A percentile compares a stretch with the other conserved stretches of the same genome.
These are phyloP conservation scores for Rhododendron molle DNA, from an alignment of 148 eudicot species.

Conservation along the genomic window DNA sequence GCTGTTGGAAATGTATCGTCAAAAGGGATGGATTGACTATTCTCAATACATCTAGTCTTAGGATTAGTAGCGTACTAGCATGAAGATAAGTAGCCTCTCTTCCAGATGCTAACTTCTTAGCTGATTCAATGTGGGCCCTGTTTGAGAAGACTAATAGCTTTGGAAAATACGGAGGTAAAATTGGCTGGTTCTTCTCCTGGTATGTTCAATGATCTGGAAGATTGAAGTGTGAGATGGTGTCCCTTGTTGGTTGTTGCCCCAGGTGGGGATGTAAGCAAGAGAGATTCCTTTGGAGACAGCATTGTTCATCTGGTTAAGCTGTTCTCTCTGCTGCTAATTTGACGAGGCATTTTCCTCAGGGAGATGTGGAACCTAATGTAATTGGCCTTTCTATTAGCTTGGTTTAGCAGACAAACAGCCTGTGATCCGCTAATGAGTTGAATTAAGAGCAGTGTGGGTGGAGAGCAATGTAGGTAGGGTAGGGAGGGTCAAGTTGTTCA, in stretches of 20 bases:
- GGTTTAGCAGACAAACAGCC: not conserved
- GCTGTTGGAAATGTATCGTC: not conserved
- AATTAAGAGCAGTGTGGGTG: not conserved
- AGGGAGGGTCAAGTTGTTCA: not conserved
- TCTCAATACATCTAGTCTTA: not conserved
- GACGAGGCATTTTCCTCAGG: not conserved
- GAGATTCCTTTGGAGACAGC: not conserved
- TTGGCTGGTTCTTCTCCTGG: not conserved
- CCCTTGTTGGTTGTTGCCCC: not conserved
- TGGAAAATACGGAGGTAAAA: not conserved
- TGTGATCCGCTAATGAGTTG: not conserved
- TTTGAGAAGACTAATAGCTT: not conserved
- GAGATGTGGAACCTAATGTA: not conserved
- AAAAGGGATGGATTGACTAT: not conserved
- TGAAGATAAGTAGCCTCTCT: not conserved
- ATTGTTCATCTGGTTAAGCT: not conserved
- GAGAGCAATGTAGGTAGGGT: not conserved
- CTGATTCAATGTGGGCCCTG: not conserved
- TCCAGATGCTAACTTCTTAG: not conserved
- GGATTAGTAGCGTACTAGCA: not conserved
- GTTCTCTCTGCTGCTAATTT: not conserved
- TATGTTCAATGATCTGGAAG: not conserved
- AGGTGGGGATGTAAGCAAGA: not conserved
- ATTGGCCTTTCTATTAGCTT: not conserved
- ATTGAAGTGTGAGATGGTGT: not conserved